phyloP scores from a whole-genome alignment of 805 yeast species.

The Candida maris region DNA sequence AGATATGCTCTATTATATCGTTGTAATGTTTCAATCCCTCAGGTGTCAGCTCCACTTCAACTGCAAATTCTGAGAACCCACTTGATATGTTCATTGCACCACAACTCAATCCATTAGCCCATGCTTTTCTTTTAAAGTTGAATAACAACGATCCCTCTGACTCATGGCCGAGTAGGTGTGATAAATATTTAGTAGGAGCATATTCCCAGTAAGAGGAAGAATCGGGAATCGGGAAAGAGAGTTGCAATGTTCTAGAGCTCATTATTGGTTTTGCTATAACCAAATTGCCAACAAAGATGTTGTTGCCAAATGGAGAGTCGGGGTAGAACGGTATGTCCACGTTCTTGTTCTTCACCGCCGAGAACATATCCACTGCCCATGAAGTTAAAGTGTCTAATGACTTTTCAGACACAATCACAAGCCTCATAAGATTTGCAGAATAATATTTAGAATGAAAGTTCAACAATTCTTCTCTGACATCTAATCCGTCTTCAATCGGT shows the following conservation, averaged over 20 bases:
- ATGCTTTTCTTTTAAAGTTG: slow-evolving; percentile 63
- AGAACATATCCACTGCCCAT: slow-evolving; percentile 68
- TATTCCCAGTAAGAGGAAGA: slow-evolving; percentile 61
- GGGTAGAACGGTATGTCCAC: slow-evolving; percentile 43
- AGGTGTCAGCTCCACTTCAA: slow-evolving; percentile 73
- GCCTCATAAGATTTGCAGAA: slow-evolving; percentile 84
- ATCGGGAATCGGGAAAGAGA: slow-evolving; percentile 75
- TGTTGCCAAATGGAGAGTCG: slow-evolving; percentile 44
- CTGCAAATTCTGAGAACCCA: slow-evolving; percentile 63
- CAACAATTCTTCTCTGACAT: slow-evolving; percentile 78
- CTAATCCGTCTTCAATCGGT: slow-evolving; percentile 58
- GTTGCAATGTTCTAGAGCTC: slow-evolving; percentile 64
- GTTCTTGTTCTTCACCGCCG: slow-evolving; percentile 53
- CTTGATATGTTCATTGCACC: slow-evolving; percentile 66
- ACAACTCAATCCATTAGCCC: slow-evolving; percentile 77
- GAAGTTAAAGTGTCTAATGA: slow-evolving; percentile 63
- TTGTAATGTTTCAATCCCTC: slow-evolving; percentile 65
- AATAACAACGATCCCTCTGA: slow-evolving; percentile 79
- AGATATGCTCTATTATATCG: slow-evolving; percentile 53
- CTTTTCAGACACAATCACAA: slow-evolving; percentile 82
- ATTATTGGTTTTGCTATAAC: slow-evolving; percentile 77
- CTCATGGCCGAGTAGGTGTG: slow-evolving; percentile 91
- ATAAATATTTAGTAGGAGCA: slow-evolving; percentile 65
- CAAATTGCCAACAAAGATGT: slow-evolving; percentile 47
- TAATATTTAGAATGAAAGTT: slow-evolving; percentile 70